A percentile compares a stretch with the other conserved stretches of the same genome.
phyloP scores from a whole-genome alignment of 306 rosid genomes.

The Citrullus colocynthis region DNA sequence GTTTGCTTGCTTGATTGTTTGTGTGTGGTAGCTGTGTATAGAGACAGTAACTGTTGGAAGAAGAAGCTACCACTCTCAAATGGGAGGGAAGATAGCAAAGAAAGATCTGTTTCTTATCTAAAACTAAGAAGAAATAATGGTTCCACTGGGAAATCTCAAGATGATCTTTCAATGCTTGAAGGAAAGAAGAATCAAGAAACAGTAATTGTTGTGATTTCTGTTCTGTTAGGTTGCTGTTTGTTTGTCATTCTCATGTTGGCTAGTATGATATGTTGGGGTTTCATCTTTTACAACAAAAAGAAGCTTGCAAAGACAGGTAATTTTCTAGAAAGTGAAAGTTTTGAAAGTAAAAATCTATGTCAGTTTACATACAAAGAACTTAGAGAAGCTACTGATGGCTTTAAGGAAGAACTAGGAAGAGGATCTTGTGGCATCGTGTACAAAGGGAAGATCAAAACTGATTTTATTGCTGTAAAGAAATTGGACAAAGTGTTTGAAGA shows the following conservation, averaged over 20 bases:
- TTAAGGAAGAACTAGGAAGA: constrained; percentile 21
- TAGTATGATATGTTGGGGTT: constrained; percentile 1
- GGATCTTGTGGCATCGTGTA: constrained; percentile 29
- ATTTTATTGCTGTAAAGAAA: constrained; percentile 27
- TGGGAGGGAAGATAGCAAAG: constrained; percentile 14
- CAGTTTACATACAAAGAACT: constrained; percentile 22
- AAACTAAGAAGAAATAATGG: neutral
- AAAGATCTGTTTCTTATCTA: neutral
- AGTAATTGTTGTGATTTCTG: neutral
- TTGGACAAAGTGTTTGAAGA: constrained; percentile 24
- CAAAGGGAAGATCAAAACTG: constrained; percentile 22
- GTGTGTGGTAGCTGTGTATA: constrained; percentile 21
- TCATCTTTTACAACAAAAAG: neutral
- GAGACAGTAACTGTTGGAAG: constrained; percentile 18
- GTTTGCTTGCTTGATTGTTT: constrained; percentile 23
- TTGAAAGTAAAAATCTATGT: constrained; percentile 1
- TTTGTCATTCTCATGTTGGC: neutral
- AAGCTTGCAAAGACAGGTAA: neutral
- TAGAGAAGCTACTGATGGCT: constrained; percentile 19
- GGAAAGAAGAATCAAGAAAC: neutral
- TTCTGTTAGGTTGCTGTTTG: constrained; percentile 6
- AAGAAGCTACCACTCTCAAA: constrained; percentile 33
- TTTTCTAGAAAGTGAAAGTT: neutral
- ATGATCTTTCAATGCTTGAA: neutral
- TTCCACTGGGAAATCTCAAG: neutral